Percentiles rank a stretch among this genome's conserved stretches.
Evolutionary conservation across 169 alveolate genomes (phyloP).

Genomic region (Eimeria falciformis): DNA sequence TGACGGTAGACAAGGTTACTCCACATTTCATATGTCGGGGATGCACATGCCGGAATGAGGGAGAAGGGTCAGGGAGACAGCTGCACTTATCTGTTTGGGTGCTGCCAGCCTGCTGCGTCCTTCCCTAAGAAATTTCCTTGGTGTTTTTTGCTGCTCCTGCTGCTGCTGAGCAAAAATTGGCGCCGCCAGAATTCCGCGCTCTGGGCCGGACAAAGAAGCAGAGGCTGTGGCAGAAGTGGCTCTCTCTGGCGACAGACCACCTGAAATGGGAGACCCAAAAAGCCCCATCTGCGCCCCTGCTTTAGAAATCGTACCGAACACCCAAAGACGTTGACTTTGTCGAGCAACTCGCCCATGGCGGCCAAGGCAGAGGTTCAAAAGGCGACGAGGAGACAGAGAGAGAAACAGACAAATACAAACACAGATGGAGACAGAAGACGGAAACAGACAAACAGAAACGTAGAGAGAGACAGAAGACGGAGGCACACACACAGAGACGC

Average conservation of each 20-base stretch:
- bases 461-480: not conserved
- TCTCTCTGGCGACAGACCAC: not conserved
- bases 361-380: too few relatives aligned
- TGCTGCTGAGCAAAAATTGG: not conserved
- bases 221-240: constrained; percentile 6
- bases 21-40: too few relatives aligned
- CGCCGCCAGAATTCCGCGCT: not conserved
- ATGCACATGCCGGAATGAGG: too few relatives aligned
- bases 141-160: not conserved
- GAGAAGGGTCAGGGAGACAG: too few relatives aligned
- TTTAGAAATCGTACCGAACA: not conserved
- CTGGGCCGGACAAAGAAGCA: constrained; percentile 39
- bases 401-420: not conserved
- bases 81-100: too few relatives aligned
- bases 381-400: too few relatives aligned
- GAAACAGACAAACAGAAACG: not conserved
- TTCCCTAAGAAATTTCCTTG: not conserved
- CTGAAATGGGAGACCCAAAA: not conserved
- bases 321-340: not conserved
- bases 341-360: too few relatives aligned
- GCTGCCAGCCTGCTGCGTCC: not conserved
- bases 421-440: not conserved
- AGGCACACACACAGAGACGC: not conserved
- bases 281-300: too few relatives aligned
- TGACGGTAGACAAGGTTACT: not conserved